Base-by-base conservation (phyloP, 1,284 basidiomycete genomes). In the Rhizoctonia solani region DNA sequence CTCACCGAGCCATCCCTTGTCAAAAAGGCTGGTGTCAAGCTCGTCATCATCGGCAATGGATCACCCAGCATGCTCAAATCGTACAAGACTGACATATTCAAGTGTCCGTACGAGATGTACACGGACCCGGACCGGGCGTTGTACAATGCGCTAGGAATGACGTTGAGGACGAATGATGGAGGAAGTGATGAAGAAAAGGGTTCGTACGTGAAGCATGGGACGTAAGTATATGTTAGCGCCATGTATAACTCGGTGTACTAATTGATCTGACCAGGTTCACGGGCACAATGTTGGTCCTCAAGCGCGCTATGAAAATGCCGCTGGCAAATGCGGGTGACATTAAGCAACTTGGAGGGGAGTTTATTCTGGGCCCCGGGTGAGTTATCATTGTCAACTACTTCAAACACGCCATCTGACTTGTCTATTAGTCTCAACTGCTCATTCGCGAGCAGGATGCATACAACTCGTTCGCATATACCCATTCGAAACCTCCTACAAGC, bases 341-440 rank as follows among this genome's bases (percentile, higher is more conserved):
- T 50, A 77, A 81, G 55, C 89, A 94, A 76, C 82, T 95, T 30
- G 93, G 93, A 16, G 93, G 93, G 25, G 93, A 95, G 78, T 95
- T 95, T 74, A 83, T 95, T 27, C 82, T 96, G 59, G 90, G 89
- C 25, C 89, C 90, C 52, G 87, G 86, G 86, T 88, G 68, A 74
- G 83, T 74, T 34, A 21, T 59, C 34, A 58, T 58, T 23, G 30
- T 58, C 52, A 70, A 3, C 68, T 75, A n/a, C 67, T 54, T 49
- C 66, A 34, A 70, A 69, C 71, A 66, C 69, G 67, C 46, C 42
- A 72, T n/a, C 71, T 30, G 34, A 59, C 50, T 30, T 72, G 58
- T 9, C n/a, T 46, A 46, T 8, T 69, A 88, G 87, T 6, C 74
- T 85, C 72, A 79, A 75, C 1, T 89, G 85, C 72, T 76, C 80